Percentiles rank a stretch among this genome's conserved stretches.
Evolutionary conservation across 2,329 filamentous ascomycete genomes (phyloP).

Genomic region (Ceratocystiopsis minuta): DNA sequence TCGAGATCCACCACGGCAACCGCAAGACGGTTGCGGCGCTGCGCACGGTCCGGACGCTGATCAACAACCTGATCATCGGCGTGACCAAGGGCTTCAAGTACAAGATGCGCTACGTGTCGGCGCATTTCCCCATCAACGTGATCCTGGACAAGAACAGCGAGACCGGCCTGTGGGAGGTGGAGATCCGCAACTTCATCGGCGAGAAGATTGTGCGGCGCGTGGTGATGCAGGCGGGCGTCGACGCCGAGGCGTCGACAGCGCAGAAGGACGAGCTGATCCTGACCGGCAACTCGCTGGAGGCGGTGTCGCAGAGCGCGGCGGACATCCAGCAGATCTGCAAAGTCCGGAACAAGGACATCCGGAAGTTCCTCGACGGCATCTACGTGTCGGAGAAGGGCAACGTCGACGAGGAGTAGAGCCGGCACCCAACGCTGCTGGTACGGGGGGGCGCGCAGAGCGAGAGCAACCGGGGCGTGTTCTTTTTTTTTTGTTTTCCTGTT

Average conservation of each 20-base stretch:
- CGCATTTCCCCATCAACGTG: slow-evolving; percentile 99
- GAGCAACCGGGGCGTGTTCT: background rate
- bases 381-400: slow-evolving; percentile 99
- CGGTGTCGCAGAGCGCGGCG: slow-evolving; percentile 92
- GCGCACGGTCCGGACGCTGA: slow-evolving; percentile 91
- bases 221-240: slow-evolving; percentile 74
- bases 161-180: slow-evolving; percentile 73
- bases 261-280: slow-evolving; percentile 97
- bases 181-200: slow-evolving; percentile 99
- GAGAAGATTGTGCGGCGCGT: slow-evolving; percentile 98
- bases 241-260: slow-evolving; percentile 74
- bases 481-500: background rate
- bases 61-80: slow-evolving; percentile 97
- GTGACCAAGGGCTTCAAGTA: slow-evolving; percentile 99
- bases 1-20: slow-evolving; percentile 95
- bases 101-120: slow-evolving; percentile 99
- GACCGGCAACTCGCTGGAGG: slow-evolving; percentile 86
- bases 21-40: slow-evolving; percentile 97
- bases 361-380: slow-evolving; percentile 99
- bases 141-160: slow-evolving; percentile 94
- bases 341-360: slow-evolving; percentile 99
- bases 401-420: slow-evolving; percentile 50
- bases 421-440: background rate
- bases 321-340: slow-evolving; percentile 99
- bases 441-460: background rate